These are phyloP conservation scores for Phialophora macrospora DNA, from an alignment of 2,329 filamentous ascomycete genomes.

Conservation along the genomic window DNA sequence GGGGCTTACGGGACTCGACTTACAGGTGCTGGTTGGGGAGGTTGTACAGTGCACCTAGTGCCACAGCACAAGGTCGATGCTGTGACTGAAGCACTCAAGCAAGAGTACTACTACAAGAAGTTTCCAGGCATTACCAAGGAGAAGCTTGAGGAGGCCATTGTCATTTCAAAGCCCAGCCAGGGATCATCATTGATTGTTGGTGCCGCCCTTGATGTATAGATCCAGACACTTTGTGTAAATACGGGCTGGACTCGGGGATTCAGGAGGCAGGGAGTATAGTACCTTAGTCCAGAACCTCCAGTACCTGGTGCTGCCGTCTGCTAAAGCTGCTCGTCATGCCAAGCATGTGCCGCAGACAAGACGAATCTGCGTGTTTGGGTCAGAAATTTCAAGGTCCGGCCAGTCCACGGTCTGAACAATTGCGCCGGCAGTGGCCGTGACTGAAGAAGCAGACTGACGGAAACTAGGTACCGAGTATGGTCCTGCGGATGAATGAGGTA, in stretches of 20 bases:
- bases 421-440: background rate
- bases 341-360: background rate
- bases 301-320: background rate
- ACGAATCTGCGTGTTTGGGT: background rate
- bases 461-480: too few relatives aligned
- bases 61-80: slow-evolving; percentile 78
- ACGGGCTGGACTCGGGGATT: background rate
- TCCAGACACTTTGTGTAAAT: background rate
- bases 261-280: background rate
- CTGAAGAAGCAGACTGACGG: too few relatives aligned
- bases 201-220: slow-evolving; percentile 33
- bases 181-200: slow-evolving; percentile 51
- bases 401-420: background rate
- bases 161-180: slow-evolving; percentile 84
- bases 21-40: slow-evolving; percentile 88
- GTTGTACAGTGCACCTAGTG: slow-evolving; percentile 92
- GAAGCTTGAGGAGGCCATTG: slow-evolving; percentile 77
- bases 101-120: slow-evolving; percentile 77
- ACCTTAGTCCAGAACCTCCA: background rate
- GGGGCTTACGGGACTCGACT: slow-evolving; percentile 75
- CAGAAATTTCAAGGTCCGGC: background rate
- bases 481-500: too few relatives aligned
- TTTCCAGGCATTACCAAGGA: slow-evolving; percentile 71
- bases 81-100: slow-evolving; percentile 76
- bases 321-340: background rate